These are phyloP conservation scores for Scytalidium sp. DNA, from an alignment of 2,329 filamentous ascomycete genomes.

Conservation along the genomic window DNA sequence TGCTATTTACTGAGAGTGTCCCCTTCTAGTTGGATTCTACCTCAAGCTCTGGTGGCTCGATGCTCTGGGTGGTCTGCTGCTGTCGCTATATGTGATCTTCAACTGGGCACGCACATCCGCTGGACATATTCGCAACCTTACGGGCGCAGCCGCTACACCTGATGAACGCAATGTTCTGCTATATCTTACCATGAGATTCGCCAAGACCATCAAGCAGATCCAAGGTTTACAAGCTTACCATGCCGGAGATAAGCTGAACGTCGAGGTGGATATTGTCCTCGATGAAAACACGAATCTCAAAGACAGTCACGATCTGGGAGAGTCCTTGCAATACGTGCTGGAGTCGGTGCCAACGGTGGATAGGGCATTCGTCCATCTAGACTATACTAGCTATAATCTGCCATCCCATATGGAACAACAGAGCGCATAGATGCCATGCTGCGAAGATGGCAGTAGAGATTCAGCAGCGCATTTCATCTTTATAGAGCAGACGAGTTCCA, in stretches of 20 bases:
- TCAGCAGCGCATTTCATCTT: too few species aligned
- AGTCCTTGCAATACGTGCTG: conserved; percentile 61
- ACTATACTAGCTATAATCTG: conserved; percentile 32
- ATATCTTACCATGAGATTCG: conserved; percentile 57
- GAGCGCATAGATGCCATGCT: conserved; percentile 11
- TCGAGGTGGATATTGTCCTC: conserved; percentile 59
- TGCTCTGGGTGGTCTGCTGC: conserved; percentile 54
- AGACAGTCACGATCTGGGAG: conserved; percentile 55
- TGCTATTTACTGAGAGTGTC: background rate
- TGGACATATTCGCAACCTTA: conserved; percentile 56
- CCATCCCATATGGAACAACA: conserved; percentile 33
- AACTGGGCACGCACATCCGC: conserved; percentile 64
- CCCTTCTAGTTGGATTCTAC: conserved; percentile 47
- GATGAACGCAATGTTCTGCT: conserved; percentile 53
- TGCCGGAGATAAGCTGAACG: conserved; percentile 60
- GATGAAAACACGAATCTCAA: conserved; percentile 49
- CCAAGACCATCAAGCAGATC: conserved; percentile 49
- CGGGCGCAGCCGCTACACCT: conserved; percentile 53
- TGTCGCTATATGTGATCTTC: conserved; percentile 66
- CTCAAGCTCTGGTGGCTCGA: conserved; percentile 66
- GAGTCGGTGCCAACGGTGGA: conserved; percentile 44
- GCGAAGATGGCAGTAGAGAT: background rate
- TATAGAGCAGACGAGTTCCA: too few species aligned
- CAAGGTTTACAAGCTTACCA: conserved; percentile 57
- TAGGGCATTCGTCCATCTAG: conserved; percentile 37